Percentiles rank a stretch among this genome's conserved stretches.
phyloP scores from a whole-genome alignment of 73 alveolate species.

The Stentor coeruleus region DNA sequence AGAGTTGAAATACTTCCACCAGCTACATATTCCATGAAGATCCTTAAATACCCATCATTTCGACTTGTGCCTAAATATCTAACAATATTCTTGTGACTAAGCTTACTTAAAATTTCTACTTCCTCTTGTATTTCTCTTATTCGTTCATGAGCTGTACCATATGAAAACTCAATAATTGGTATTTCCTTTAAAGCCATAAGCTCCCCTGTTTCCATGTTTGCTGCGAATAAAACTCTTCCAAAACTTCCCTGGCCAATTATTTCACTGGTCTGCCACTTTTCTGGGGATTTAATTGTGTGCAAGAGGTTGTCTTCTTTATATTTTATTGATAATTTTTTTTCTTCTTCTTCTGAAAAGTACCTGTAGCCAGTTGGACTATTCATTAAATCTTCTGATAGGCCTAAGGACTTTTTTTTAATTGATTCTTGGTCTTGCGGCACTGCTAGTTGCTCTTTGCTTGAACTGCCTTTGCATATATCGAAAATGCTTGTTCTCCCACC shows the following conservation, averaged over 20 bases:
- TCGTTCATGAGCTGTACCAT: conserved; percentile 30
- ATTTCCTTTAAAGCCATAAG: conserved; percentile 55
- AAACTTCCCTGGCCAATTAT: conserved; percentile 61
- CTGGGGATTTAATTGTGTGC: neutral
- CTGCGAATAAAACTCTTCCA: conserved; percentile 66
- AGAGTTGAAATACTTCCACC: conserved; percentile 70
- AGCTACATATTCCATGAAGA: conserved; percentile 71
- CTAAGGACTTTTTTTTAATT: no score
- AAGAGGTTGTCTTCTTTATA: neutral
- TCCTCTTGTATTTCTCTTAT: conserved; percentile 62
- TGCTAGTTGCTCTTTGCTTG: no score
- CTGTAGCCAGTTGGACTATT: neutral
- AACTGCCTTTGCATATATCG: neutral
- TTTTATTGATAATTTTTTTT: neutral
- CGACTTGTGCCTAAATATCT: conserved; percentile 64
- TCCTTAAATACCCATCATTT: conserved; percentile 55
- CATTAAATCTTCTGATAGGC: neutral
- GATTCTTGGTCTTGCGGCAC: no score
- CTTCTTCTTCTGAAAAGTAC: neutral
- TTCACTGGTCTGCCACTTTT: conserved; percentile 18
- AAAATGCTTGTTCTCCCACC: neutral
- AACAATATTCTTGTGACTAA: conserved; percentile 71
- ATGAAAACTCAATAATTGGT: conserved; percentile 28
- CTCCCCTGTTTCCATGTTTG: conserved; percentile 47
- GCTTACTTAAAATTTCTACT: conserved; percentile 54